Conservation (phyloP, 306 rosid species). For the Vigna unguiculata region DNA sequence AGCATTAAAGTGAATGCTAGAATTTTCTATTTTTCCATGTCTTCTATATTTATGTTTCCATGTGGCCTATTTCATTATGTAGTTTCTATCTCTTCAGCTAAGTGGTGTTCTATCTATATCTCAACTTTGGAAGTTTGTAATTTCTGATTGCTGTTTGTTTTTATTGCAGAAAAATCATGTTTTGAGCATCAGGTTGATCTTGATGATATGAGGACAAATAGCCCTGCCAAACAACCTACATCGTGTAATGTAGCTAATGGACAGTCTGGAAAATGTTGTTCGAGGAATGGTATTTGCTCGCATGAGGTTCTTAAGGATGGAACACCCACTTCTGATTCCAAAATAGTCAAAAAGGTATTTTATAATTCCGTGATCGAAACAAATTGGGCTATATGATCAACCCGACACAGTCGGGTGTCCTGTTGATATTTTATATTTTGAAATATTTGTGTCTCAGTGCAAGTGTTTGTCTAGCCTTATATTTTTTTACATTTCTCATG, state of each 20-base stretch:
- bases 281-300: slow-evolving; percentile 84
- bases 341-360: slow-evolving; percentile 68
- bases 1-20: slow-evolving; percentile 9
- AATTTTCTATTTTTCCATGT: not conserved
- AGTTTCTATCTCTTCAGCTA: slow-evolving; percentile 32
- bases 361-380: slow-evolving; percentile 14
- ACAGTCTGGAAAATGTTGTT: slow-evolving; percentile 62
- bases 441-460: slow-evolving; percentile 20
- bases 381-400: slow-evolving; percentile 35
- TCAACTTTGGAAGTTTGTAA: slow-evolving; percentile 2
- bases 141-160: slow-evolving; percentile 40
- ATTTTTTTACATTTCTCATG: slow-evolving; percentile 30
- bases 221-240: slow-evolving; percentile 47
- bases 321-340: slow-evolving; percentile 61
- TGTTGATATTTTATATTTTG: slow-evolving; percentile 32
- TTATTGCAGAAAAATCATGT: slow-evolving; percentile 58
- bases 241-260: slow-evolving; percentile 44
- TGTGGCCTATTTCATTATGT: slow-evolving; percentile 25
- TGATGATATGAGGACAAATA: slow-evolving; percentile 49
- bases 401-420: slow-evolving; percentile 27
- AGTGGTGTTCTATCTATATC: slow-evolving; percentile 15
- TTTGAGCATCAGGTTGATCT: slow-evolving; percentile 45
- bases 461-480: slow-evolving; percentile 22
- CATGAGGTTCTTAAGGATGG: slow-evolving; percentile 89
- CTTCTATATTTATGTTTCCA: slow-evolving; percentile 15